Conservation (phyloP, 805 yeast genomes). For the Kluyveromyces siamensis region DNA sequence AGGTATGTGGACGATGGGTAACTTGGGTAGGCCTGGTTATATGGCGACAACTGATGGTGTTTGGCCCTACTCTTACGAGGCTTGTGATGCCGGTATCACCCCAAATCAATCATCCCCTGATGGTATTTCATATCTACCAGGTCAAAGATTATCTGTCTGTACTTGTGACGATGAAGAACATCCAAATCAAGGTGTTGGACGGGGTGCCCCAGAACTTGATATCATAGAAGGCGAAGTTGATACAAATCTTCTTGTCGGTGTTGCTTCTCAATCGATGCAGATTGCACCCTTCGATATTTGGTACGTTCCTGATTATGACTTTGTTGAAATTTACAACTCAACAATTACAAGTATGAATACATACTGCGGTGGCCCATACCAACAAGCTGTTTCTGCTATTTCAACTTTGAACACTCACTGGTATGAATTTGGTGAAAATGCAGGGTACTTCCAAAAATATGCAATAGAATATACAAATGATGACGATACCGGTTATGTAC, state of each 20-base stretch:
- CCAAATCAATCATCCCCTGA: constrained; percentile 87
- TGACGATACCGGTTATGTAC: constrained; percentile 59
- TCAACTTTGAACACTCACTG: constrained; percentile 73
- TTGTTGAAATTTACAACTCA: constrained; percentile 59
- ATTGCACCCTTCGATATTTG: constrained; percentile 91
- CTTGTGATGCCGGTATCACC: constrained; percentile 91
- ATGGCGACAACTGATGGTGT: constrained; percentile 82
- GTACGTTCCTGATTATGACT: constrained; percentile 86
- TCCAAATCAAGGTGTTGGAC: constrained; percentile 79
- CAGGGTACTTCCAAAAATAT: constrained; percentile 54
- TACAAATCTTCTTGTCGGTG: constrained; percentile 42
- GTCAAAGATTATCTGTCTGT: constrained; percentile 70
- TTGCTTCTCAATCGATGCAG: constrained; percentile 88
- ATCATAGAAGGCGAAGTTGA: constrained; percentile 76
- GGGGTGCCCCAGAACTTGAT: constrained; percentile 97
- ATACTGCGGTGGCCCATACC: constrained; percentile 88
- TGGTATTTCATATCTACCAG: constrained; percentile 80
- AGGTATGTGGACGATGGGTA: constrained; percentile 92
- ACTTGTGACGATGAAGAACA: constrained; percentile 79
- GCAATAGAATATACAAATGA: constrained; percentile 75
- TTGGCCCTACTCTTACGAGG: constrained; percentile 87
- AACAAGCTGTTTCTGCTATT: constrained; percentile 82
- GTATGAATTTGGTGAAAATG: constrained; percentile 59
- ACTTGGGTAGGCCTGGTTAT: constrained; percentile 86
- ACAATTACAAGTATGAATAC: constrained; percentile 74